Base-by-base conservation (phyloP, 192 early-diverging fungal species). In the Gamsiella multidivaricata region DNA sequence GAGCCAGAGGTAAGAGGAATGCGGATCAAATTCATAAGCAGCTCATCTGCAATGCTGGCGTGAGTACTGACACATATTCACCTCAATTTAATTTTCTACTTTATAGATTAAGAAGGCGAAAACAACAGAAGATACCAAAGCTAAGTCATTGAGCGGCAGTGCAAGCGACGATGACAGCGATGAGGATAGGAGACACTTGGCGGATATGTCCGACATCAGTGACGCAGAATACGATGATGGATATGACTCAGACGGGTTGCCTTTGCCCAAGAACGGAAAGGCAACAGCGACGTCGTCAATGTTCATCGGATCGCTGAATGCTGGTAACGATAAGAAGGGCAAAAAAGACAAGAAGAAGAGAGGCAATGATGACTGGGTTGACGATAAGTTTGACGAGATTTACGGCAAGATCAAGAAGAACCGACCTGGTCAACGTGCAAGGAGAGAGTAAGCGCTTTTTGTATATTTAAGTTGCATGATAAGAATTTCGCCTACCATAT, bases 341-440 rank as follows among this genome's bases (percentile, higher is more conserved):
- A 73, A 75, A 52, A 76, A 69, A 28, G 74, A 69, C 18, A 75
- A 75, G 64, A 75, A 75, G n/a, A n/a, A n/a, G n/a, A n/a, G n/a
- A n/a, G n/a, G n/a, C n/a, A n/a, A n/a, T n/a, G n/a, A n/a, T 25
- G 63, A 75, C 15, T 75, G 58, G 55, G 72, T 75, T 2, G 84
- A 85, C 37, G 43, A 61, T 20, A 80, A 80, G 23, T 88, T 88
- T 80, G 80, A 82, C 37, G 71, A 80, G 50, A 79, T 88, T 54
- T 88, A 88, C 46, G 81, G 83, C 39, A 76, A 59, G 61, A 52
- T 31, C 23, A 69, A 66, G 49, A 88, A 86, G 82, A 88, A 88
- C 51, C 83, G 87, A 9, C 82, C 83, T 41, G 87, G 87, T 8
- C 87, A 88, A 70, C 72, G 82, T n/a, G 84, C 81, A 42, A 73